phyloP scores from a whole-genome alignment of 441 rosid genomes.

The Populus hybrid region DNA sequence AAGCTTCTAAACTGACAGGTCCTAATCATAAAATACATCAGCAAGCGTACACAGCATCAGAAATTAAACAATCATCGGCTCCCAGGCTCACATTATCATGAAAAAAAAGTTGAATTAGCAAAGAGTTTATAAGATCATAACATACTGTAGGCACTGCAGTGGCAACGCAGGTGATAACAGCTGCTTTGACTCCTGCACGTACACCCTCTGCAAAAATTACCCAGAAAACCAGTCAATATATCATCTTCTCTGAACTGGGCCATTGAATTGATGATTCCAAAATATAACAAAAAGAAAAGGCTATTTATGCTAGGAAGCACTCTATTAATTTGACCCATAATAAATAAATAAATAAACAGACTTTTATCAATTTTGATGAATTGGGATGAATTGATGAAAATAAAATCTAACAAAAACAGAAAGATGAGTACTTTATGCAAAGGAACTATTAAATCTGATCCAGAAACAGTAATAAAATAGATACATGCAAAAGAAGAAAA shows the following conservation, averaged over 20 bases:
- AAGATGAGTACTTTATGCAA: not conserved
- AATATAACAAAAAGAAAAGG: not conserved
- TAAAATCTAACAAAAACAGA: not conserved
- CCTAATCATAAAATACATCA: not conserved
- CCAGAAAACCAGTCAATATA: not conserved
- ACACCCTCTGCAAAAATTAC: constrained; percentile 53
- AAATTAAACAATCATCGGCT: not conserved
- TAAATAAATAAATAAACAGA: not conserved
- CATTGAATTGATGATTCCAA: not conserved
- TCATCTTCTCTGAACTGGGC: not conserved
- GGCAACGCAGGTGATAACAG: constrained; percentile 45
- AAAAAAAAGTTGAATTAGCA: not conserved
- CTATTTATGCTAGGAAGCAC: not conserved
- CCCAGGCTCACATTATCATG: not conserved
- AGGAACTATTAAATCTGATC: not conserved
- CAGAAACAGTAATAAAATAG: not conserved
- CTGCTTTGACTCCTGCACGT: constrained; percentile 67
- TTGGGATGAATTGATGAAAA: not conserved
- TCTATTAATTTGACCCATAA: not conserved
- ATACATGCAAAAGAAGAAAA: not conserved
- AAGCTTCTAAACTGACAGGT: not conserved
- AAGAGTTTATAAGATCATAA: not conserved
- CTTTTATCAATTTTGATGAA: not conserved
- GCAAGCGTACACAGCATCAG: not conserved
- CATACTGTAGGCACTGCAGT: constrained; percentile 60